Base-by-base conservation (phyloP, 2,329 filamentous ascomycete species). In the Clarireedia paspali region DNA sequence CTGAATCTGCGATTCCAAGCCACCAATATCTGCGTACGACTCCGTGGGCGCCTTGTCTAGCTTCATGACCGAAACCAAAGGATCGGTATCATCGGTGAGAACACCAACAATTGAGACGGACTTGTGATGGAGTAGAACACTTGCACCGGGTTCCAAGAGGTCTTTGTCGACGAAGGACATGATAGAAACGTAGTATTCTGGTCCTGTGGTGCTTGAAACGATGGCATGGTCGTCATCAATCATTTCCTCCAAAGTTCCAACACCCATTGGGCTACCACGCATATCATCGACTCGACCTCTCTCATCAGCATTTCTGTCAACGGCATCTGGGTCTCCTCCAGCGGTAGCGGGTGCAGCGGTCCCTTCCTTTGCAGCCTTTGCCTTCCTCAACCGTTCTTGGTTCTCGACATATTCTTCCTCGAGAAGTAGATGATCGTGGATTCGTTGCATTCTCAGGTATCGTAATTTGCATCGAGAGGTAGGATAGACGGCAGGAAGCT, bases 151-250 rank as follows among this genome's bases (percentile, higher is more conserved):
- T 74, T 99, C 94, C 45, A 99, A 81, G 4, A 99, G 83, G 68
- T 99, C 94, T 75, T 99, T 99, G 79, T 99, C 94, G 63, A 99
- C 94, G 68, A 99, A 99, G 55, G 92, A 96, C 94, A 97, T 97
- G 81, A 99, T 99, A 65, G 91, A 96, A 63, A 99, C 94, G 72
- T 97, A 99, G 80, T 96, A 99, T 73, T 99, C 94, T 1, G 94
- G 94, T 0, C 94, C 94, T 6, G 94, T 97, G 0, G 94, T 95
- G 71, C 91, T 96, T 17, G 91, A 96, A 38, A 99, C 94, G 69
- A 99, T 99, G 60, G 94, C 94, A 69, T 99, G 94, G 75, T 99
- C 94, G 71, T 99, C 94, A 68, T 99, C 94, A 70, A 99, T 99
- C 78, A 99, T 88, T 77, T 99, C 94, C 74, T 99, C 94, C 64